Base-by-base conservation (phyloP, 2,329 filamentous ascomycete genomes). In the Xylaria hypoxylon region DNA sequence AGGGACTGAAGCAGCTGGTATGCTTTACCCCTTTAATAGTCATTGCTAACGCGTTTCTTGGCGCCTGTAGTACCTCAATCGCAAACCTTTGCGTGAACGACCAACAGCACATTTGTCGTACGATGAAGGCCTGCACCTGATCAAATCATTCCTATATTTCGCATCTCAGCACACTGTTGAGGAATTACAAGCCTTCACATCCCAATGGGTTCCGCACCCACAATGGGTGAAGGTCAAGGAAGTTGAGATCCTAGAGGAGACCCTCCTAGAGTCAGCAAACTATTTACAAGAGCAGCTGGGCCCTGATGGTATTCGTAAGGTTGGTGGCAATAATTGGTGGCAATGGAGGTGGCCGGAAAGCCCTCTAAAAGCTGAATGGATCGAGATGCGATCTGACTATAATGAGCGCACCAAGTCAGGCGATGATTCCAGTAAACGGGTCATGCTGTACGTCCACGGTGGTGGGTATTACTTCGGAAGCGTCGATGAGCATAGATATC, bases 391-490 rank as follows among this genome's bases (percentile, higher is more conserved):
- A 71, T 85, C 89, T 58, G 91, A 98, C 77, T 90, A 92, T 75
- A 84, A 90, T 67, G 89, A 91, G 75, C 88, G 93, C 64, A 90
- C 89, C 77, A 87, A 86, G 74, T 80, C 81, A 0, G 81, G 81
- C 17, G 86, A 88, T 17, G 86, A 88, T 55, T 84, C 85, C 24
- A 86, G 87, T 19, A 89, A 89, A 71, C 89, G 94, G 59, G 89
- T 97, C 64, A 97, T 98, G 87, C 83, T 99, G 26, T 98, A 98
- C 79, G 85, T 98, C 24, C 96, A 98, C 76, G 96, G 96, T 15
- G 95, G 95, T 6, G 95, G 92, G 22, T 98, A 97, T 80, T 99
- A 90, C 80, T 98, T 99, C 77, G 95, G 96, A 15, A 96, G 93
- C 73, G 90, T 97, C 42, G 94, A 97, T 76, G 94, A 97, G 79